Conservation (phyloP, 2,329 filamentous ascomycete genomes). For the Fusarium citri region DNA sequence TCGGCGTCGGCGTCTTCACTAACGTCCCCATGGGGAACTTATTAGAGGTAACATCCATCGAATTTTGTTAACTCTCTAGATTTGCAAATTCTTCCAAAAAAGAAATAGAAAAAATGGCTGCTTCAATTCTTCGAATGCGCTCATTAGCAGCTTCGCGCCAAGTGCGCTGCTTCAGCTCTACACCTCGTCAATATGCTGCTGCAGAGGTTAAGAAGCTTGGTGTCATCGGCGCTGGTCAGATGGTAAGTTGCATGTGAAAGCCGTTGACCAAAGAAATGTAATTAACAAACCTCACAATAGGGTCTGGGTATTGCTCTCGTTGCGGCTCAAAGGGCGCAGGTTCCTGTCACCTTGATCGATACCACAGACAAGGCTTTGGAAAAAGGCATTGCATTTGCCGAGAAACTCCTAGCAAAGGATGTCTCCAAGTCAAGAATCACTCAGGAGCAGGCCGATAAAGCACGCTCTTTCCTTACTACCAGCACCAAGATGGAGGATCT, state of each 20-base stretch:
- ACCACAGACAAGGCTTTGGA: slow-evolving; percentile 85
- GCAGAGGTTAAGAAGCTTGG: slow-evolving; percentile 84
- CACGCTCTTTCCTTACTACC: slow-evolving; percentile 75
- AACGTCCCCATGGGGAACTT: slow-evolving; percentile 34
- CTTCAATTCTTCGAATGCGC: slow-evolving; percentile 54
- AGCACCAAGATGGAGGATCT: slow-evolving; percentile 82
- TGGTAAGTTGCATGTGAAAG: slow-evolving; percentile 73
- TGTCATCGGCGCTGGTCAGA: slow-evolving; percentile 94
- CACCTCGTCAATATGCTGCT: slow-evolving; percentile 68
- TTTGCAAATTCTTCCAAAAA: neutral
- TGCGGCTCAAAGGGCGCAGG: slow-evolving; percentile 82
- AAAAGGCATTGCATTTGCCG: slow-evolving; percentile 90
- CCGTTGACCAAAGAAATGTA: neutral
- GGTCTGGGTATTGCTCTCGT: slow-evolving; percentile 96
- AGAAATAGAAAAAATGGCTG: slow-evolving; percentile 54
- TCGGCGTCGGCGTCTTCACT: neutral
- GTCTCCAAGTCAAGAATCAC: slow-evolving; percentile 88
- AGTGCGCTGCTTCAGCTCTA: slow-evolving; percentile 76
- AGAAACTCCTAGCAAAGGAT: slow-evolving; percentile 94
- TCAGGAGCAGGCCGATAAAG: slow-evolving; percentile 80
- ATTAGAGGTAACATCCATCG: neutral
- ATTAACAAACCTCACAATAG: slow-evolving; percentile 59
- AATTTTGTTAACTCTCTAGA: slow-evolving; percentile 9
- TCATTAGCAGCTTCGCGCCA: slow-evolving; percentile 53
- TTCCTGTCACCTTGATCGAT: slow-evolving; percentile 90